Base-by-base conservation (phyloP, 345 rosid species). In the Salix brachista region DNA sequence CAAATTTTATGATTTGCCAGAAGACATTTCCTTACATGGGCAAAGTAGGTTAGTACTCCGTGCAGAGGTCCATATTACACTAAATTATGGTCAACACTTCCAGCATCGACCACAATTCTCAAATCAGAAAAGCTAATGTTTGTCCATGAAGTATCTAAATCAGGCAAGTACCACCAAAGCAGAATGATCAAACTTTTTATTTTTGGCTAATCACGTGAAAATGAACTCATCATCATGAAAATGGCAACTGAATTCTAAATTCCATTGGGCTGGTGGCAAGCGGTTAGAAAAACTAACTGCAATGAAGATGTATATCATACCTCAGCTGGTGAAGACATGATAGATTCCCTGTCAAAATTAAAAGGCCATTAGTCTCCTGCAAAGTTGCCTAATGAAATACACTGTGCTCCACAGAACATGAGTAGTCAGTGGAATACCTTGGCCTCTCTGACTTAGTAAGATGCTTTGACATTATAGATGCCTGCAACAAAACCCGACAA, bases 391-490 rank as follows among this genome's bases (percentile, higher is more conserved):
- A 41, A 66, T 60, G n/a, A 30, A 50, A 37, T 36, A n/a, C 10
- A n/a, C 16, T 58, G 28, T 13, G 26, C 32, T 67, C 61, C 42
- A 78, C 13, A 62, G 58, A 42, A 54, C 44, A 30, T 19, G 39
- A 21, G n/a, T 11, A 17, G 14, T n/a, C 32, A 11, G 52, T 16
- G 18, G 67, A 52, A 70, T 87, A 95, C 98, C 96, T 89, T 80
- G 90, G 90, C 80, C 92, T 81, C 73, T 91, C 98, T 44, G 94
- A 80, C 86, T 91, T 91, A 0, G 94, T 86, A 78, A 91, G 93
- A 89, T 89, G 97, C 76, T 91, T 92, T 26, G 96, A 90, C 97
- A 93, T 90, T 76, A 93, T 89, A 36, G 94, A 93, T 80, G 93
- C 97, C 98, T 96, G 94, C 83, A 88, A 79, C 61, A 70, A 52